Percentiles rank a stretch among this genome's conserved stretches.
Conservation (phyloP, 768 basidiomycete genomes). For the Kondoa subrosea region DNA sequence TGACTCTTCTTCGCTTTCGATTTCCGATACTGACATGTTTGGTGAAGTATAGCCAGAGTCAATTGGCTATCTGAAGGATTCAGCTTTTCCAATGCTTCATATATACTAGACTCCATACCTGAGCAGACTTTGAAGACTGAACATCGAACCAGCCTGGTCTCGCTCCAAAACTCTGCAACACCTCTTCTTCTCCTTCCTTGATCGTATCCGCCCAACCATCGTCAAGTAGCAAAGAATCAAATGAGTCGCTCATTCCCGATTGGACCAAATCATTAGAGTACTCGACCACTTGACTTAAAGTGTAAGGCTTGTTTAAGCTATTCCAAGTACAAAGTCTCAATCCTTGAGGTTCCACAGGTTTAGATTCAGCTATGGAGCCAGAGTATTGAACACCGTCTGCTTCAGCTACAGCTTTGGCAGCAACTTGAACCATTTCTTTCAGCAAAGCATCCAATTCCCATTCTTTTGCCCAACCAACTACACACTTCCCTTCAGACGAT, state of each 20-base stretch:
- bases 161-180: constrained; percentile 17
- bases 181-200: not conserved
- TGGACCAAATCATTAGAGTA: constrained; percentile 12
- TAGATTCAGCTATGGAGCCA: not conserved
- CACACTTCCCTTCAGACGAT: not conserved
- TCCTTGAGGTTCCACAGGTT: not conserved
- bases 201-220: constrained; percentile 26
- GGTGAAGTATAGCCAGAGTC: not conserved
- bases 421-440: not conserved
- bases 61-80: not conserved
- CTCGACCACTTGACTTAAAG: constrained; percentile 11
- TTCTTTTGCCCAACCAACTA: not conserved
- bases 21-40: not conserved
- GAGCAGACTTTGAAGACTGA: not conserved
- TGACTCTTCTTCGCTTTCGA: not conserved
- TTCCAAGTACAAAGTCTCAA: constrained; percentile 26
- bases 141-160: constrained; percentile 15
- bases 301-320: constrained; percentile 20
- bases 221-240: constrained; percentile 23
- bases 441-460: not conserved
- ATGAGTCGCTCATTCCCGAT: not conserved
- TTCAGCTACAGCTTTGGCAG: not conserved
- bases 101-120: not conserved
- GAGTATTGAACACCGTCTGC: not conserved
- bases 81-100: not conserved